phyloP scores from a whole-genome alignment of 2,329 filamentous ascomycete genomes.

The Dothistroma septosporum region DNA sequence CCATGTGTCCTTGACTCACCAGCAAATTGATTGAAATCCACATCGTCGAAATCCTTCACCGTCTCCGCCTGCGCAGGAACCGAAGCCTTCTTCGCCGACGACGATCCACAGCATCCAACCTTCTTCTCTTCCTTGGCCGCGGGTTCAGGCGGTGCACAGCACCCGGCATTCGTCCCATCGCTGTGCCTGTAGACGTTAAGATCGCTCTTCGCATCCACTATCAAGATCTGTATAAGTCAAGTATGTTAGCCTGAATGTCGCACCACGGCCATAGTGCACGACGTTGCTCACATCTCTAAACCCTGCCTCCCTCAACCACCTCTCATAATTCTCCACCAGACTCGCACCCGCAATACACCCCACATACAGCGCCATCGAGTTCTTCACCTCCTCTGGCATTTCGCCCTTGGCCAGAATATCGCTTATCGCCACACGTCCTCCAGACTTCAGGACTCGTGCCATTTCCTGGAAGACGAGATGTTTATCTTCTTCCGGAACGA shows the following conservation, averaged over 20 bases:
- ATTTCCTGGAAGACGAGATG: conserved; percentile 13
- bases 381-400: conserved; percentile 5
- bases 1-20: not conserved
- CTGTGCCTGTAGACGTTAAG: conserved; percentile 9
- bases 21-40: conserved; percentile 13
- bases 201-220: conserved; percentile 14
- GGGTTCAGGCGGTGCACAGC: conserved; percentile 8
- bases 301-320: conserved; percentile 8
- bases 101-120: conserved; percentile 2
- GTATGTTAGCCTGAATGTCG: too few relatives aligned
- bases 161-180: conserved; percentile 6
- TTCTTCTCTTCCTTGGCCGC: conserved; percentile 2
- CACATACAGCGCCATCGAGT: conserved; percentile 10
- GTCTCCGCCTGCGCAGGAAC: not conserved
- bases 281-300: not conserved
- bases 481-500: conserved; percentile 12
- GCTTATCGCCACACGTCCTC: conserved; percentile 7
- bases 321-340: conserved; percentile 5
- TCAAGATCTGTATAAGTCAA: not conserved
- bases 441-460: conserved; percentile 7
- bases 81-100: not conserved
- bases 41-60: conserved; percentile 2
- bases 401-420: conserved; percentile 11
- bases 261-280: not conserved
- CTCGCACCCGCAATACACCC: conserved; percentile 12